phyloP scores from a whole-genome alignment of 2,329 filamentous ascomycete genomes.

The Verticillium nubilum region DNA sequence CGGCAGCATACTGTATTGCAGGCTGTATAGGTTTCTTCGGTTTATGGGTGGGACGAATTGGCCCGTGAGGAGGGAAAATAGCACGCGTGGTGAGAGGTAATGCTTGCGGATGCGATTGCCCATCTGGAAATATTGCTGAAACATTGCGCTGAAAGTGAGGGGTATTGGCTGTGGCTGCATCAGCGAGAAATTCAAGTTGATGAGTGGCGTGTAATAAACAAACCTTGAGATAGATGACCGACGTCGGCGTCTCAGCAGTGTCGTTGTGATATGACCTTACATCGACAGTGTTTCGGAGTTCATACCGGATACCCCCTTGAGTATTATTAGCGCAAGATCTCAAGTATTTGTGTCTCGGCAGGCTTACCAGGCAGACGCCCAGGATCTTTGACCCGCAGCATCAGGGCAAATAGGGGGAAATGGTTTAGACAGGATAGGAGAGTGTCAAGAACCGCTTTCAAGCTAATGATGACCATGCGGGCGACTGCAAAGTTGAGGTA shows the following conservation, averaged over 20 bases:
- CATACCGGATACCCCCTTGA: constrained; percentile 77
- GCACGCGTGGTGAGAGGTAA: constrained; percentile 83
- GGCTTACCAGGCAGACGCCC: constrained; percentile 72
- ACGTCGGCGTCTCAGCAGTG: constrained; percentile 55
- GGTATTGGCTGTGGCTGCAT: constrained; percentile 64
- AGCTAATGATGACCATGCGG: constrained; percentile 87
- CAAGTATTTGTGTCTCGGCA: constrained; percentile 47
- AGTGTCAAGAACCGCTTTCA: constrained; percentile 90
- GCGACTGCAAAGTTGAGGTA: constrained; percentile 94
- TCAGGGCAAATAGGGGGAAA: constrained; percentile 93
- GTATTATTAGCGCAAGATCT: not conserved
- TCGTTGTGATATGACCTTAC: constrained; percentile 35
- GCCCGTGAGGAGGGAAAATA: constrained; percentile 82
- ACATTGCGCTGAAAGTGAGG: constrained; percentile 87
- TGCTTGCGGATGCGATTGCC: constrained; percentile 89
- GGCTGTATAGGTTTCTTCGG: constrained; percentile 86
- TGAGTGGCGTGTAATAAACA: not conserved
- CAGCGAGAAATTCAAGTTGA: not conserved
- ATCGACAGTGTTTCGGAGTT: constrained; percentile 69
- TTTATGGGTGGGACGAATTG: constrained; percentile 94
- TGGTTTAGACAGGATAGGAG: constrained; percentile 92
- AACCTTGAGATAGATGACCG: constrained; percentile 79
- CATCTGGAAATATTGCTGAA: constrained; percentile 95
- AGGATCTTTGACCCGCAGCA: constrained; percentile 93
- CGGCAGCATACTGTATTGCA: constrained; percentile 98